These are phyloP conservation scores for Globisporangium nunn DNA, from an alignment of 352 stramenopile genomes.

Conservation along the genomic window DNA sequence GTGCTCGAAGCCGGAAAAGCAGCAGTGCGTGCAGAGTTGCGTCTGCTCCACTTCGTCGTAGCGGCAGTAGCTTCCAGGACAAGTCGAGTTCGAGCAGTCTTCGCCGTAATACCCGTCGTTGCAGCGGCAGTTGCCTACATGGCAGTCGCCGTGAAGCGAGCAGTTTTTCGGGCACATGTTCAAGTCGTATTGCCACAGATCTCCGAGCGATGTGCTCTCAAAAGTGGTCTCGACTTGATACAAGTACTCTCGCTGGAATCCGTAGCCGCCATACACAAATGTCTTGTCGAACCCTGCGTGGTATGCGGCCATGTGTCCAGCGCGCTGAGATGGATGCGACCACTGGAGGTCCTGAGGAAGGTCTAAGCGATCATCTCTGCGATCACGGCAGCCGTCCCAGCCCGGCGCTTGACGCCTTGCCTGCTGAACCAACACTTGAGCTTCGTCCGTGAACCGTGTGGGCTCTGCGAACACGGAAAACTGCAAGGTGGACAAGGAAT, in stretches of 20 bases:
- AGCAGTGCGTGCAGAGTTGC: constrained; percentile 93
- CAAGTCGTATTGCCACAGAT: constrained; percentile 91
- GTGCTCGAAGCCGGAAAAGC: constrained; percentile 85
- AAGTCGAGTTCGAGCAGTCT: constrained; percentile 94
- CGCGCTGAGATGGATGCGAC: constrained; percentile 79
- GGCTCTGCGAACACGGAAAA: constrained; percentile 88
- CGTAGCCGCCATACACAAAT: constrained; percentile 87
- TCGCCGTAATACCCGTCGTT: constrained; percentile 93
- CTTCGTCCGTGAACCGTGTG: constrained; percentile 63
- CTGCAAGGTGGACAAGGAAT: constrained; percentile 13
- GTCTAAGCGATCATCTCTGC: constrained; percentile 57
- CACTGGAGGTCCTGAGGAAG: constrained; percentile 69
- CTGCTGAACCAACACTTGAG: constrained; percentile 81
- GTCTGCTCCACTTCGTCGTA: constrained; percentile 83
- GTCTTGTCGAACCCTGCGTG: constrained; percentile 53
- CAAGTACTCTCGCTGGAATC: constrained; percentile 65
- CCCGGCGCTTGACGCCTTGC: constrained; percentile 86
- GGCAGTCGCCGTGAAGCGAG: constrained; percentile 87
- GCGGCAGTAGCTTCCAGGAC: constrained; percentile 90
- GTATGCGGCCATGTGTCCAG: constrained; percentile 84
- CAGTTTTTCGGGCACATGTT: constrained; percentile 92
- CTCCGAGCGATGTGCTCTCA: constrained; percentile 44
- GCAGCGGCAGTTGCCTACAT: constrained; percentile 90
- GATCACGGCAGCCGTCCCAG: constrained; percentile 94
- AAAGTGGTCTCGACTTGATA: constrained; percentile 55